A percentile compares a stretch with the other conserved stretches of the same genome.
Conservation (phyloP, 2,329 filamentous ascomycete genomes). For the Leptographium flavum region DNA sequence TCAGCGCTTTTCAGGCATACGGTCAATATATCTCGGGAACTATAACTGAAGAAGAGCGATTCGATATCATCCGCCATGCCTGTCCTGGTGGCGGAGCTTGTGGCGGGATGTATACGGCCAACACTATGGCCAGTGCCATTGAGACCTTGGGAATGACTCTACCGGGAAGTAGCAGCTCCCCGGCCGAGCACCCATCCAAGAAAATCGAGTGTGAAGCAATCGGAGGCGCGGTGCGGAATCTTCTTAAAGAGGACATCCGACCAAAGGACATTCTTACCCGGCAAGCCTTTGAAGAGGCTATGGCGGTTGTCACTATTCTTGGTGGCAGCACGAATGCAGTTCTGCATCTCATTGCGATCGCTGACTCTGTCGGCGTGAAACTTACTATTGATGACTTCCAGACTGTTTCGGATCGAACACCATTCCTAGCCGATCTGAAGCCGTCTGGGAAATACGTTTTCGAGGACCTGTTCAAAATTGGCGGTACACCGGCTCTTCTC, state of each 20-base stretch:
- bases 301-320: conserved; percentile 69
- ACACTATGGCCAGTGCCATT: conserved; percentile 63
- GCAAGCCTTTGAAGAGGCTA: conserved; percentile 71
- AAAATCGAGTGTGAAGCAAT: conserved; percentile 56
- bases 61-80: conserved; percentile 86
- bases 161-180: conserved; percentile 69
- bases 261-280: conserved; percentile 68
- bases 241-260: conserved; percentile 62
- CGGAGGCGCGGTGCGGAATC: conserved; percentile 58
- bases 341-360: conserved; percentile 71
- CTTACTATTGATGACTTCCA: conserved; percentile 82
- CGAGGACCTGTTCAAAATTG: conserved; percentile 71
- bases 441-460: conserved; percentile 81
- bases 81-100: conserved; percentile 76
- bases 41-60: conserved; percentile 80
- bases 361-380: conserved; percentile 66
- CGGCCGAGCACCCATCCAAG: conserved; percentile 61
- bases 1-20: conserved; percentile 96
- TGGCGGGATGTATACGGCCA: conserved; percentile 73
- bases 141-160: conserved; percentile 64
- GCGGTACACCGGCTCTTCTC: conserved; percentile 74
- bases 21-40: conserved; percentile 87
- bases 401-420: conserved; percentile 61
- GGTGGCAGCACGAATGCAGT: conserved; percentile 80
- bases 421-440: conserved; percentile 71